Percentiles rank a stretch among this genome's conserved stretches.
phyloP scores from a whole-genome alignment of 2,329 filamentous ascomycete genomes.

The Penicillium sclerotiorum region DNA sequence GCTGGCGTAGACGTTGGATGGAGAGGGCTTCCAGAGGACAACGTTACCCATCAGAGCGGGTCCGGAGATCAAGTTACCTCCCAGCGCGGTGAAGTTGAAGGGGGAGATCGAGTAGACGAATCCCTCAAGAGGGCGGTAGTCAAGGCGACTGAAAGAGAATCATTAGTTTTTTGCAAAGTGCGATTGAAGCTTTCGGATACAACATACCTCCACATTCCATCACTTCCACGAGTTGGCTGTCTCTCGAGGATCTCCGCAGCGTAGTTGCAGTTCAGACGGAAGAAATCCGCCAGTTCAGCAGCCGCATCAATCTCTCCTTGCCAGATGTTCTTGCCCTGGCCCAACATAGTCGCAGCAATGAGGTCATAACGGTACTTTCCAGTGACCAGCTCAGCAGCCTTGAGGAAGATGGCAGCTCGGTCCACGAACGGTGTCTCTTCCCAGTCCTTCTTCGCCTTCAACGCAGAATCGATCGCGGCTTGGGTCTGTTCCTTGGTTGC shows the following conservation, averaged over 20 bases:
- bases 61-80: conserved; percentile 77
- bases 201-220: conserved; percentile 79
- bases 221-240: conserved; percentile 78
- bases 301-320: conserved; percentile 95
- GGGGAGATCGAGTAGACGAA: conserved; percentile 93
- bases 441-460: conserved; percentile 81
- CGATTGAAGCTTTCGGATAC: neutral
- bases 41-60: conserved; percentile 93
- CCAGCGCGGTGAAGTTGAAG: conserved; percentile 97
- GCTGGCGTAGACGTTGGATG: conserved; percentile 81
- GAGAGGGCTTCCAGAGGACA: conserved; percentile 93
- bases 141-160: conserved; percentile 67
- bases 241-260: conserved; percentile 83
- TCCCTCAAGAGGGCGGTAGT: conserved; percentile 86
- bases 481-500: conserved; percentile 74
- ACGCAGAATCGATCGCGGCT: conserved; percentile 76
- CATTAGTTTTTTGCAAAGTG: neutral
- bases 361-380: conserved; percentile 93
- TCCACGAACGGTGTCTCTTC: conserved; percentile 83
- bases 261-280: conserved; percentile 67
- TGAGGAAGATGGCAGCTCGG: conserved; percentile 86
- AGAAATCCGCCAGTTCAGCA: conserved; percentile 85
- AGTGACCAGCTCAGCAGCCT: conserved; percentile 84
- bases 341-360: conserved; percentile 91
- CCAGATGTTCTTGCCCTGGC: conserved; percentile 96